Conservation (phyloP, 2,329 filamentous ascomycete genomes). For the Dactylellina parvicollis region DNA sequence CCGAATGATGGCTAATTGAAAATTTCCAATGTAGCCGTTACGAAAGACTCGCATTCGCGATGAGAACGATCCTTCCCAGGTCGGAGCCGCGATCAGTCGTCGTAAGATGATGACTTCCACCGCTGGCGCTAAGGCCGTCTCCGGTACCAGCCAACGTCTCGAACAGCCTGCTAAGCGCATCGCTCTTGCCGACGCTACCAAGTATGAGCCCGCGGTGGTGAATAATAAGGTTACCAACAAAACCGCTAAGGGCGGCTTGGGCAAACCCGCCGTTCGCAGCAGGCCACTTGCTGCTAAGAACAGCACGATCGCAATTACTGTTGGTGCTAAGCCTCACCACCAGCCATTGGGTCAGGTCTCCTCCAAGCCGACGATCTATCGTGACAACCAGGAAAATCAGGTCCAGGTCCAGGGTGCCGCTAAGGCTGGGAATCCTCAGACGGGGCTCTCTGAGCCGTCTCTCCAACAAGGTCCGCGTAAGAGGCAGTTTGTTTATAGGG, state of each 20-base stretch:
- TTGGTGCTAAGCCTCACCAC: conserved; percentile 24
- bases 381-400: conserved; percentile 21
- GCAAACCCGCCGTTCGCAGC: conserved; percentile 33
- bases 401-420: not conserved
- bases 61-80: conserved; percentile 36
- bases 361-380: conserved; percentile 28
- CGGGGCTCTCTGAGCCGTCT: not conserved
- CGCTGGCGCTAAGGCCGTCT: conserved; percentile 21
- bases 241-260: conserved; percentile 30
- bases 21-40: conserved; percentile 18
- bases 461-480: conserved; percentile 22
- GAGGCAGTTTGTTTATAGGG: conserved; percentile 29
- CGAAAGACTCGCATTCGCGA: conserved; percentile 47
- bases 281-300: conserved; percentile 44
- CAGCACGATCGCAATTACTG: conserved; percentile 34
- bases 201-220: conserved; percentile 14
- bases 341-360: conserved; percentile 3
- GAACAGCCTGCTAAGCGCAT: conserved; percentile 43
- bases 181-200: conserved; percentile 42
- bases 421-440: not conserved
- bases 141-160: conserved; percentile 28
- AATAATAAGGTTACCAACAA: conserved; percentile 28
- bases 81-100: conserved; percentile 25
- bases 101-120: conserved; percentile 38
- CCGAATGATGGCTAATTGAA: no score